phyloP scores from a whole-genome alignment of 2,329 filamentous ascomycete genomes.

The Fusarium luffae region DNA sequence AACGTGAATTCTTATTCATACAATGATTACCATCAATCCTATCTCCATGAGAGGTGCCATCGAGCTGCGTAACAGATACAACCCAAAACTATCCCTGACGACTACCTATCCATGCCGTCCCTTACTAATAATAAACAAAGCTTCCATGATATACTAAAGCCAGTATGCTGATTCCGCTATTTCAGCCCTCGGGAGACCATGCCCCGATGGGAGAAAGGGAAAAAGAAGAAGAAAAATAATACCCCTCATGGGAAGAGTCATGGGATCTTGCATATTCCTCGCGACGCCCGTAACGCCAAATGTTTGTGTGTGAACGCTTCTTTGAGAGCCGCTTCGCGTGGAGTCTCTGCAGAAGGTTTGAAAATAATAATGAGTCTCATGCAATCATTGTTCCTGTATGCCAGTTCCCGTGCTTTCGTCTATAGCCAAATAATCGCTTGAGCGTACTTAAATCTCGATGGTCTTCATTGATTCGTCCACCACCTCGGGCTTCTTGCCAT shows the following conservation, averaged over 20 bases:
- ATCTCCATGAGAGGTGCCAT: constrained; percentile 28
- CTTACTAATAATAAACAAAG: constrained; percentile 29
- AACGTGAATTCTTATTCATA: constrained; percentile 43
- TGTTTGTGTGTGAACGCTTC: constrained; percentile 35
- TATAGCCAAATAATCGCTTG: constrained; percentile 32
- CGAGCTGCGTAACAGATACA: constrained; percentile 14
- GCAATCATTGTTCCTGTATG: constrained; percentile 46
- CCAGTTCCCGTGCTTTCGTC: constrained; percentile 42
- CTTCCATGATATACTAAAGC: constrained; percentile 30
- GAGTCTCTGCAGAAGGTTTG: constrained; percentile 54
- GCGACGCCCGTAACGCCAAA: constrained; percentile 46
- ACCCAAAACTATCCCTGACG: constrained; percentile 8
- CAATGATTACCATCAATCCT: constrained; percentile 44
- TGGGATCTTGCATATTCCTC: constrained; percentile 43
- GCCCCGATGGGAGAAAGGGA: constrained; percentile 13
- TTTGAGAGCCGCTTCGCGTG: constrained; percentile 38
- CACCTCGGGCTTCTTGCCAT: constrained; percentile 58
- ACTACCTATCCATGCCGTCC: constrained; percentile 18
- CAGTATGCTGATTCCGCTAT: constrained; percentile 34
- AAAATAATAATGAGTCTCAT: constrained; percentile 44
- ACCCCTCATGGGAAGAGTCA: constrained; percentile 35
- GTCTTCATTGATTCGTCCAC: constrained; percentile 68
- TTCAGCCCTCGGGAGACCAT: constrained; percentile 3
- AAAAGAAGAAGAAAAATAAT: constrained; percentile 24
- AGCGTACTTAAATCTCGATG: constrained; percentile 64